These are phyloP conservation scores for Alternaria postmessia DNA, from an alignment of 2,329 filamentous ascomycete genomes.

Conservation along the genomic window DNA sequence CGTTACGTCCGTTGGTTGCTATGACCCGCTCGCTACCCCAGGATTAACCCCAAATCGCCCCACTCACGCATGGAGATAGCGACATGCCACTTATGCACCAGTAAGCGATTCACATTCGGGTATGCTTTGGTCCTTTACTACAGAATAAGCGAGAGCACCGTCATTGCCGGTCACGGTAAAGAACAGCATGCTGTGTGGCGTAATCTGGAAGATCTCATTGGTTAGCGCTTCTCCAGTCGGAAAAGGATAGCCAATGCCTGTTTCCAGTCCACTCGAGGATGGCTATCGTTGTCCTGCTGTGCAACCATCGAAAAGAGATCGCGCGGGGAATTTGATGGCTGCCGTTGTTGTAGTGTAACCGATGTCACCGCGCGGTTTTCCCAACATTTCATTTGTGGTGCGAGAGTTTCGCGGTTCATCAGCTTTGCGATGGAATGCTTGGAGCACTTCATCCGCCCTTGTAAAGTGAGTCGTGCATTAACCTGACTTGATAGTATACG, in stretches of 20 bases:
- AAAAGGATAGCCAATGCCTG: conserved; percentile 30
- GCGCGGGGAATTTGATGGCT: not conserved
- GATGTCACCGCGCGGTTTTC: not conserved
- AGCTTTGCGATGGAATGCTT: not conserved
- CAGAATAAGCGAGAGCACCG: conserved; percentile 6
- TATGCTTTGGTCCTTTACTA: not conserved
- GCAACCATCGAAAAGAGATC: not conserved
- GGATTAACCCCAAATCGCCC: conserved; percentile 12
- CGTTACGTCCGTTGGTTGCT: conserved; percentile 2
- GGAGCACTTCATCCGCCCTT: not conserved
- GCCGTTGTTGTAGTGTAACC: not conserved
- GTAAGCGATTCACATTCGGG: not conserved
- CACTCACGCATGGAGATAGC: conserved; percentile 23
- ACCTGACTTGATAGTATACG: not conserved
- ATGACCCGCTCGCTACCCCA: not conserved
- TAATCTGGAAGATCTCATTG: conserved; percentile 16
- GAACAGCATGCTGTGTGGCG: conserved; percentile 14
- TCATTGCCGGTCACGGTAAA: conserved; percentile 14
- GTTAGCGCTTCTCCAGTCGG: conserved; percentile 18
- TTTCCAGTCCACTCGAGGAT: not conserved
- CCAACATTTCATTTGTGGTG: not conserved
- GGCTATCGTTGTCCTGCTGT: conserved; percentile 15
- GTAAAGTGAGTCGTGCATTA: too few species aligned
- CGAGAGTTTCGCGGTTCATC: not conserved
- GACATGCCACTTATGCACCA: not conserved